A percentile compares a stretch with the other conserved stretches of the same genome.
Evolutionary conservation across 345 rosid genomes (phyloP).

Genomic region (Eucalyptus erythrocorys): DNA sequence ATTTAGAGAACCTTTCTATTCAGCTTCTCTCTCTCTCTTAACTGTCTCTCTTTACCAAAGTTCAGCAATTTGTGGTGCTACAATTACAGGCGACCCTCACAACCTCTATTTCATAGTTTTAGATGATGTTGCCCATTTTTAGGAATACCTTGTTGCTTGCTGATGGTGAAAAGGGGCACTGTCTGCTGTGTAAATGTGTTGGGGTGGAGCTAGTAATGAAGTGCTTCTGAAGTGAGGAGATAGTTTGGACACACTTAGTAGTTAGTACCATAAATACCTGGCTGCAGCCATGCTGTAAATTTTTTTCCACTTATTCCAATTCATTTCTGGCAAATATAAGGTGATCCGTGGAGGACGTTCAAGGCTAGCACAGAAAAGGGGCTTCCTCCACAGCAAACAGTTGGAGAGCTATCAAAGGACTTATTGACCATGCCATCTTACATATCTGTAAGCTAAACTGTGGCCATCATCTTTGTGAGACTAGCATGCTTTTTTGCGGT

Average conservation of each 20-base stretch:
- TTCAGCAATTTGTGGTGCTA: neutral
- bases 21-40: neutral
- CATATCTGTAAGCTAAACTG: constrained; percentile 18
- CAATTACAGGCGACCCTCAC: neutral
- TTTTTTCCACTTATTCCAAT: neutral
- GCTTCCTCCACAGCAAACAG: constrained; percentile 33
- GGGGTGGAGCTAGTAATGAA: neutral
- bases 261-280: neutral
- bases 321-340: constrained; percentile 3
- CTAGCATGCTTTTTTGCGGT: neutral
- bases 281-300: neutral
- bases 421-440: constrained; percentile 27
- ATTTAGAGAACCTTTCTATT: neutral
- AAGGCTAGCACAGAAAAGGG: constrained; percentile 33
- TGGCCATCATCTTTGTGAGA: neutral
- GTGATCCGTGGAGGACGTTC: constrained; percentile 32
- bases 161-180: neutral
- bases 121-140: neutral
- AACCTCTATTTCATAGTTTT: neutral
- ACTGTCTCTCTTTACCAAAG: neutral
- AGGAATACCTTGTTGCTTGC: neutral
- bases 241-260: neutral
- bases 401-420: constrained; percentile 30
- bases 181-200: neutral
- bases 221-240: neutral